A percentile compares a stretch with the other conserved stretches of the same genome.
Conservation (phyloP, 208 protist genomes). For the Wallacemonas collosoma region DNA sequence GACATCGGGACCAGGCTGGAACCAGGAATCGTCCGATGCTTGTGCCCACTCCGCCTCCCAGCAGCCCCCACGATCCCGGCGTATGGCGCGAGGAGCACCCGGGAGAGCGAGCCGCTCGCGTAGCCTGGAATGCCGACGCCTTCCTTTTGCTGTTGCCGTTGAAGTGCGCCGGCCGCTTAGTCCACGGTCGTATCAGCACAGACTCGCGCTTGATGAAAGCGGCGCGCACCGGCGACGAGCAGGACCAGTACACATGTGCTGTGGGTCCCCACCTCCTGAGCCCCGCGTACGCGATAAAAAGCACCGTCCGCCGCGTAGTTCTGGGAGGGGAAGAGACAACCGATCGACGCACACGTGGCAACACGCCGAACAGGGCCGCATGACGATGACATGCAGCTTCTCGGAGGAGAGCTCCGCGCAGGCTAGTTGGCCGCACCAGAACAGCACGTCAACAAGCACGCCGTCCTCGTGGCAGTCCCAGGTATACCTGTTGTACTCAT, state of each 20-base stretch:
- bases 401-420: background rate
- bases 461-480: background rate
- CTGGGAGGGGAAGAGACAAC: background rate
- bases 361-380: background rate
- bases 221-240: no score
- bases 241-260: no score
- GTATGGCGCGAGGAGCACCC: background rate
- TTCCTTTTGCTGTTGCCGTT: background rate
- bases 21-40: no score
- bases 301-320: background rate
- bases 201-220: no score
- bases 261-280: no score
- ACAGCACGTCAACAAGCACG: background rate
- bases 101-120: background rate
- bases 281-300: background rate
- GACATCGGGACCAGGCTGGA: no score
- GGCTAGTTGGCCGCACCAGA: background rate
- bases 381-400: background rate
- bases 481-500: background rate
- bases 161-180: background rate
- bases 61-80: background rate
- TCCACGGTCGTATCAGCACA: background rate
- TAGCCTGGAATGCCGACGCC: background rate
- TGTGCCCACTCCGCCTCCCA: no score
- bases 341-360: background rate